Evolutionary conservation across 352 stramenopile genomes (phyloP).

Genomic region (Pythium monospermum): DNA sequence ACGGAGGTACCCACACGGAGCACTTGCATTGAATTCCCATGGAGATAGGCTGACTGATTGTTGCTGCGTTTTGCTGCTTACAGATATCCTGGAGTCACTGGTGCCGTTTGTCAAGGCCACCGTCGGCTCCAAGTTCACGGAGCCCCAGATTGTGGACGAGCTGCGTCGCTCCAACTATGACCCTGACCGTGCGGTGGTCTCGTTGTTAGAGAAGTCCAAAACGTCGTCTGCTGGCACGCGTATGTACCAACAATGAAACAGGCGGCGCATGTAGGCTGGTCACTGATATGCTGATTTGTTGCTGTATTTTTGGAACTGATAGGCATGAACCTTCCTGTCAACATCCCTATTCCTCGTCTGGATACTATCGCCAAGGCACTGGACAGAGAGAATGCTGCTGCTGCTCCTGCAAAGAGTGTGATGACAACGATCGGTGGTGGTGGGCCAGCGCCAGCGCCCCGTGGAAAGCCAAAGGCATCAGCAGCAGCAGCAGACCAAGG

Average conservation of each 20-base stretch:
- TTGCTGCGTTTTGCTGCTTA: background rate
- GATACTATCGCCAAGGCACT: slow-evolving; percentile 55
- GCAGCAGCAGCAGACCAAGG: background rate
- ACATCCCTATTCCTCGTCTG: slow-evolving; percentile 62
- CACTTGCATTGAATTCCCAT: background rate
- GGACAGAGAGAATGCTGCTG: slow-evolving; percentile 26
- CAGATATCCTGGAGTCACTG: slow-evolving; percentile 53
- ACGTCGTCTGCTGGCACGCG: slow-evolving; percentile 25
- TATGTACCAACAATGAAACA: slow-evolving; percentile 8
- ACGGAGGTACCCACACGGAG: slow-evolving; percentile 25
- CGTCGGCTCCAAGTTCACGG: slow-evolving; percentile 47
- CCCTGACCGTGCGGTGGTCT: slow-evolving; percentile 65
- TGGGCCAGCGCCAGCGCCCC: background rate
- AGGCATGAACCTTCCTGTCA: slow-evolving; percentile 47
- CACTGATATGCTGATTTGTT: no score
- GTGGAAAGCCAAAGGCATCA: slow-evolving; percentile 2
- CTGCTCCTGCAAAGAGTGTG: slow-evolving; percentile 31
- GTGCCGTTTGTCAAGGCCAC: slow-evolving; percentile 52
- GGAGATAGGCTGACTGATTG: no score
- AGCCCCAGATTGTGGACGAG: slow-evolving; percentile 59
- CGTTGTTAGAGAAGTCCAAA: slow-evolving; percentile 66
- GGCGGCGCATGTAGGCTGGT: no score
- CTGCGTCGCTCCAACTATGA: slow-evolving; percentile 75
- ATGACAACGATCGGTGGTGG: slow-evolving; percentile 38
- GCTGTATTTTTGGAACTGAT: no score